phyloP scores from a whole-genome alignment of 2,329 filamentous ascomycete genomes.

The Thermothelomyces thermophilus region DNA sequence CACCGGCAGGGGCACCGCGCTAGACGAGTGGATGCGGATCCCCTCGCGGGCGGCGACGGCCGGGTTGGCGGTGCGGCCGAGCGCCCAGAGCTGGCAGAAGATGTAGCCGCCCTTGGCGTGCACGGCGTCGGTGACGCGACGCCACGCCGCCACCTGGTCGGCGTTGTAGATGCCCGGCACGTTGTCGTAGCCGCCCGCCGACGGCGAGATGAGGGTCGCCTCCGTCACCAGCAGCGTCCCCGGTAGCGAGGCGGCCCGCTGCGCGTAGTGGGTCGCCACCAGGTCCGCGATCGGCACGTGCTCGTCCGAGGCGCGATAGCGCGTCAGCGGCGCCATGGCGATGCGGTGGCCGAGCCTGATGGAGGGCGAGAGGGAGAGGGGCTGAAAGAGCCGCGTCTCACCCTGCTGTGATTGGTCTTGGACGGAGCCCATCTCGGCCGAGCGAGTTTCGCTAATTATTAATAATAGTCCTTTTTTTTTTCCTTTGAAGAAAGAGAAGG shows the following conservation, averaged over 20 bases:
- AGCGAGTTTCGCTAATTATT: no score
- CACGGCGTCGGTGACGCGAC: slow-evolving; percentile 51
- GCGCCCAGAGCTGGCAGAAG: slow-evolving; percentile 53
- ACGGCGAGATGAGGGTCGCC: slow-evolving; percentile 38
- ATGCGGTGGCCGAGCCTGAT: slow-evolving; percentile 46
- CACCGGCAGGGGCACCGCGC: slow-evolving; percentile 40
- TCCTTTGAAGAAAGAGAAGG: not conserved
- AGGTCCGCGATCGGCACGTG: slow-evolving; percentile 18
- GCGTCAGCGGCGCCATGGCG: slow-evolving; percentile 47
- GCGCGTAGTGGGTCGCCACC: slow-evolving; percentile 35
- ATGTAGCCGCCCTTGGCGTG: slow-evolving; percentile 55
- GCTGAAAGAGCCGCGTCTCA: slow-evolving; percentile 33
- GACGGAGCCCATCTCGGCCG: not conserved
- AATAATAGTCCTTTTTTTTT: not conserved
- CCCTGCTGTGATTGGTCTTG: not conserved
- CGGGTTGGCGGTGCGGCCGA: slow-evolving; percentile 31
- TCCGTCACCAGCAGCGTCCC: slow-evolving; percentile 39
- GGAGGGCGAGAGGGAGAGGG: slow-evolving; percentile 37
- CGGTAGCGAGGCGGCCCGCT: slow-evolving; percentile 36
- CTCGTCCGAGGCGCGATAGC: slow-evolving; percentile 40
- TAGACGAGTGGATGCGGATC: slow-evolving; percentile 32
- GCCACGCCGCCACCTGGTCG: slow-evolving; percentile 52
- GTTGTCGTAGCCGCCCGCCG: slow-evolving; percentile 34
- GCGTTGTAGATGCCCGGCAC: slow-evolving; percentile 52
- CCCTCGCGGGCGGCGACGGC: slow-evolving; percentile 31